Conservation (phyloP, 345 rosid genomes). For the Eucalyptus viminalis region DNA sequence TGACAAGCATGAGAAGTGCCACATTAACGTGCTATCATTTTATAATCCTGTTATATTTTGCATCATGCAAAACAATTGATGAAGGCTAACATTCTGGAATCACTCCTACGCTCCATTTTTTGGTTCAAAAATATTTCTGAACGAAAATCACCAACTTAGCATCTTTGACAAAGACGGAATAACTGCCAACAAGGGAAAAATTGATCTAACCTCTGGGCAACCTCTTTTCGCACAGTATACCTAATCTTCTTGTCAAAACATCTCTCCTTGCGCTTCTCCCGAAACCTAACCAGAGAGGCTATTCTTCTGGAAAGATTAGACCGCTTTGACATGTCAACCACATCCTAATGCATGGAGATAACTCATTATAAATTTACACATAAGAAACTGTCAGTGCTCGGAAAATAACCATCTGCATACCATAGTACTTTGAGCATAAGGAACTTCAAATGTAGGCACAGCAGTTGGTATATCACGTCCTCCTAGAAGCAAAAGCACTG, state of each 20-base stretch:
- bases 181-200: background rate
- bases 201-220: slow-evolving; percentile 49
- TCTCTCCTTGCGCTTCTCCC: slow-evolving; percentile 71
- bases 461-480: slow-evolving; percentile 40
- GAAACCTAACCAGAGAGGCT: slow-evolving; percentile 68
- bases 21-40: background rate
- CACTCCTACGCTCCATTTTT: background rate
- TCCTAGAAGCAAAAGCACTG: slow-evolving; percentile 65
- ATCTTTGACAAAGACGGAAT: background rate
- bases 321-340: slow-evolving; percentile 26
- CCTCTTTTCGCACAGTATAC: slow-evolving; percentile 63
- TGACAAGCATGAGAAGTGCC: background rate
- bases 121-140: background rate
- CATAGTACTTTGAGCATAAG: slow-evolving; percentile 24
- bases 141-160: background rate
- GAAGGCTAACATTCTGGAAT: background rate
- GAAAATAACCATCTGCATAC: slow-evolving; percentile 1
- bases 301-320: slow-evolving; percentile 56
- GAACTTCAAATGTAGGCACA: slow-evolving; percentile 34
- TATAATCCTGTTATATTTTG: background rate
- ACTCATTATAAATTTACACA: background rate
- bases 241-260: slow-evolving; percentile 77
- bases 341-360: slow-evolving; percentile 13
- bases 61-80: background rate
- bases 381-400: background rate